Conservation (phyloP, 1,284 basidiomycete genomes). For the Sanghuangporus weigelae region DNA sequence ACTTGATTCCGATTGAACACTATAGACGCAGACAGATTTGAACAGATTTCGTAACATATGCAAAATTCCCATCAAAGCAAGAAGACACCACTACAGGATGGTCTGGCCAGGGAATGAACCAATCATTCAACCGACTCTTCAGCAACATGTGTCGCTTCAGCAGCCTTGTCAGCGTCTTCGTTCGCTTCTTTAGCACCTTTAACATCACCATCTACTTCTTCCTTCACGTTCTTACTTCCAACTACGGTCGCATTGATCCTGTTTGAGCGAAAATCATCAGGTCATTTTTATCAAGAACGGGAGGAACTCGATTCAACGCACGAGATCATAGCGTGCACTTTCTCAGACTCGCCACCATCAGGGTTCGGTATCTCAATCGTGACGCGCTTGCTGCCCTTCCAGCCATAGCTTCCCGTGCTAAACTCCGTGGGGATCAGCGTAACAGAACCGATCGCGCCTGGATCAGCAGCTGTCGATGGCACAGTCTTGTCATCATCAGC, state of each 20-base stretch:
- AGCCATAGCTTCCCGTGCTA: constrained; percentile 71
- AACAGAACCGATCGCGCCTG: constrained; percentile 55
- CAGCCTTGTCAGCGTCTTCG: constrained; percentile 11
- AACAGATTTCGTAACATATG: too few species aligned
- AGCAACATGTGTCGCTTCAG: not conserved
- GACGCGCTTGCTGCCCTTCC: constrained; percentile 71
- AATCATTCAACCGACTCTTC: too few species aligned
- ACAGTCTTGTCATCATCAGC: constrained; percentile 34
- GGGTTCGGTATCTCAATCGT: constrained; percentile 54
- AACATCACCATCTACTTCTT: constrained; percentile 31
- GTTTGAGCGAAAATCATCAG: constrained; percentile 7
- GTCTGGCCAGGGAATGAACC: too few species aligned
- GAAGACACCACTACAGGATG: too few species aligned
- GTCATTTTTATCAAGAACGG: not conserved
- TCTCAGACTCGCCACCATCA: constrained; percentile 51
- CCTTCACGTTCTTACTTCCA: constrained; percentile 60
- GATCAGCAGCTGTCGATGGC: constrained; percentile 40
- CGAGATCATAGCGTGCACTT: constrained; percentile 72
- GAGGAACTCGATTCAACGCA: constrained; percentile 33
- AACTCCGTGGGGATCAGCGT: constrained; percentile 56
- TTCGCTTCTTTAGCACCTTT: constrained; percentile 23
- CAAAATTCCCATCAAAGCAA: too few species aligned
- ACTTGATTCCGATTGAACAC: too few species aligned
- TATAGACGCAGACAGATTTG: too few species aligned
- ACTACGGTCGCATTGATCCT: constrained; percentile 76